Conservation (phyloP, 2,329 filamentous ascomycete species). For the Didymellaceae sp. region DNA sequence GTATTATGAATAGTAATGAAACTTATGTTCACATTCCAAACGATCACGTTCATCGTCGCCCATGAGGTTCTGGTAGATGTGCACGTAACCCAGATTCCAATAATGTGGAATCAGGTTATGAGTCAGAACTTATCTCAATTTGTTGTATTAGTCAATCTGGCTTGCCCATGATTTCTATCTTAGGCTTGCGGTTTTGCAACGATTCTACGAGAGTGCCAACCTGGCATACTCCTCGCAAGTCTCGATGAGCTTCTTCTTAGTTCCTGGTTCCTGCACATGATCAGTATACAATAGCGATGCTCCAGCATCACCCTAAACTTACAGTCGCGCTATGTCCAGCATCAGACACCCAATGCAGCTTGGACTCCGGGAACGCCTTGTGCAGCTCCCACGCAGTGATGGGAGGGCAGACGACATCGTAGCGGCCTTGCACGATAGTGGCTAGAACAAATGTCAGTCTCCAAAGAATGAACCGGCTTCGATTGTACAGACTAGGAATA, state of each 20-base stretch:
- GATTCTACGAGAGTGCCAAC: background rate
- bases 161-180: too few species aligned
- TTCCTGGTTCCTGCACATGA: slow-evolving; percentile 31
- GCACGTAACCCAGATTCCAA: too few species aligned
- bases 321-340: slow-evolving; percentile 44
- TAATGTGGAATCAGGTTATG: too few species aligned
- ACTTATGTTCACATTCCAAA: too few species aligned
- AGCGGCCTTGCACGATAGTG: slow-evolving; percentile 55
- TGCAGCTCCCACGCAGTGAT: slow-evolving; percentile 54
- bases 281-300: background rate
- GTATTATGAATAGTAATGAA: slow-evolving; percentile 1
- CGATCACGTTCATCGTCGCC: background rate
- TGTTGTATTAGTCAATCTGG: too few species aligned
- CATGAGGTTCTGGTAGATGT: too few species aligned
- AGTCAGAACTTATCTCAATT: too few species aligned
- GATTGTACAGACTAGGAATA: slow-evolving; percentile 36
- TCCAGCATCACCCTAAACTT: background rate
- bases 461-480: background rate
- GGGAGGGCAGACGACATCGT: slow-evolving; percentile 55
- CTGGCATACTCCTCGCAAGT: slow-evolving; percentile 34
- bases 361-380: slow-evolving; percentile 47
- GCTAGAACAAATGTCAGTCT: slow-evolving; percentile 9
- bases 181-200: too few species aligned
- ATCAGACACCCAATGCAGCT: slow-evolving; percentile 41
- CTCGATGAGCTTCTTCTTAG: slow-evolving; percentile 33